Conservation (phyloP, 2,329 filamentous ascomycete genomes). For the Pseudogymnoascus sp. region DNA sequence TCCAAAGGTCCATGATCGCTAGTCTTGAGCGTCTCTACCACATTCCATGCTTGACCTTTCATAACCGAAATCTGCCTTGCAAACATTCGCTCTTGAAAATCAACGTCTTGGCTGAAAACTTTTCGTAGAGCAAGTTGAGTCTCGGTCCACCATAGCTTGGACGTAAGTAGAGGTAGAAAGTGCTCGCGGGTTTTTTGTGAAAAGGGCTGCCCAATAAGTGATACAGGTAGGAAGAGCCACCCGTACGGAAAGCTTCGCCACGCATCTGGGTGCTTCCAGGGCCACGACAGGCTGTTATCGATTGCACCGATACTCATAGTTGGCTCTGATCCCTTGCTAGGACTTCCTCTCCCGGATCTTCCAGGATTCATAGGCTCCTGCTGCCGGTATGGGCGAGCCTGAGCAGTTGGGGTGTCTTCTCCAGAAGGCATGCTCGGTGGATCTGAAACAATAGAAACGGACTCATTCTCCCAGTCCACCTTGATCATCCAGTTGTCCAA, state of each 20-base stretch:
- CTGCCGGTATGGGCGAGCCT: constrained; percentile 60
- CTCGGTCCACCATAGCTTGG: constrained; percentile 93
- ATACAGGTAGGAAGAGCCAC: constrained; percentile 95
- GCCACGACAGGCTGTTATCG: constrained; percentile 96
- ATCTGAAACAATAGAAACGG: constrained; percentile 79
- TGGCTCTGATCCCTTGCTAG: constrained; percentile 25
- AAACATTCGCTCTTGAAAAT: constrained; percentile 99
- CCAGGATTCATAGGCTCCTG: constrained; percentile 71
- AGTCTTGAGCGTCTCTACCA: constrained; percentile 92
- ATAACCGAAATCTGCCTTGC: constrained; percentile 97
- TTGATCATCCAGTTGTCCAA: constrained; percentile 99
- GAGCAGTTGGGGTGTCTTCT: constrained; percentile 28
- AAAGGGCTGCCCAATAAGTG: constrained; percentile 91
- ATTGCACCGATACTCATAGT: constrained; percentile 80
- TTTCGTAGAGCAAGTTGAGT: constrained; percentile 79
- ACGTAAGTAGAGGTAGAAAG: constrained; percentile 91
- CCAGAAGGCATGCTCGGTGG: constrained; percentile 50
- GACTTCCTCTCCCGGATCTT: neutral
- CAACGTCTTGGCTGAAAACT: constrained; percentile 84
- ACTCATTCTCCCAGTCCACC: constrained; percentile 75
- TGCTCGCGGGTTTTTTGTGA: constrained; percentile 89
- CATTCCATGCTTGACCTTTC: constrained; percentile 99
- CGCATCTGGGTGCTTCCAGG: constrained; percentile 97
- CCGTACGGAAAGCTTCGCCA: constrained; percentile 89
- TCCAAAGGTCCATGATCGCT: constrained; percentile 88